Conservation (phyloP, 2,329 filamentous ascomycete species). For the Exophiala aquamarina region DNA sequence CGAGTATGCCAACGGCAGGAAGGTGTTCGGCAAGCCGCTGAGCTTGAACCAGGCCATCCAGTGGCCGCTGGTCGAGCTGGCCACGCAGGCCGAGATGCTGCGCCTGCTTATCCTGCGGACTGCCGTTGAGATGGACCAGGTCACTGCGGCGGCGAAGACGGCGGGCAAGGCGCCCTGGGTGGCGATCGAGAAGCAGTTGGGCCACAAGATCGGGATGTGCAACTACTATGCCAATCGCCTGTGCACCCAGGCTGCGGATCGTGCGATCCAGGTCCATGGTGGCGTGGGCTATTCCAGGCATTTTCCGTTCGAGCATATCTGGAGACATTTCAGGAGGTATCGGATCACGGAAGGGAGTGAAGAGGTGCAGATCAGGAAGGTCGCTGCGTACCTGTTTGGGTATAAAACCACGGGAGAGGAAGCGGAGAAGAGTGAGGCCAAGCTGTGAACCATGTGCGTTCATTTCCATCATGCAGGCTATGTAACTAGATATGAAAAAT, state of each 20-base stretch:
- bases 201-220: constrained; percentile 65
- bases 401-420: constrained; percentile 39
- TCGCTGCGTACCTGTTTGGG: constrained; percentile 60
- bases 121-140: constrained; percentile 59
- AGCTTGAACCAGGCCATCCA: constrained; percentile 63
- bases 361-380: constrained; percentile 67
- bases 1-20: constrained; percentile 54
- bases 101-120: constrained; percentile 61
- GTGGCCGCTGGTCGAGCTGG: constrained; percentile 63
- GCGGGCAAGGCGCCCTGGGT: constrained; percentile 43
- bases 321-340: constrained; percentile 63
- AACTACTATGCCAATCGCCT: constrained; percentile 65
- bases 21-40: constrained; percentile 58
- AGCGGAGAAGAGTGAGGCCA: constrained; percentile 14
- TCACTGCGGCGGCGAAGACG: constrained; percentile 29
- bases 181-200: constrained; percentile 59
- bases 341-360: constrained; percentile 65
- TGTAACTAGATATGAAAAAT: no score
- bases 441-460: constrained; percentile 10
- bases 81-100: constrained; percentile 63
- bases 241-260: constrained; percentile 61
- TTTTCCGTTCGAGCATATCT: constrained; percentile 64
- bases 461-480: no score
- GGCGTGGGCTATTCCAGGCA: constrained; percentile 60
- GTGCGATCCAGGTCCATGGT: constrained; percentile 63